Base-by-base conservation (phyloP, 768 basidiomycete species). In the Chalciporus piperatus region DNA sequence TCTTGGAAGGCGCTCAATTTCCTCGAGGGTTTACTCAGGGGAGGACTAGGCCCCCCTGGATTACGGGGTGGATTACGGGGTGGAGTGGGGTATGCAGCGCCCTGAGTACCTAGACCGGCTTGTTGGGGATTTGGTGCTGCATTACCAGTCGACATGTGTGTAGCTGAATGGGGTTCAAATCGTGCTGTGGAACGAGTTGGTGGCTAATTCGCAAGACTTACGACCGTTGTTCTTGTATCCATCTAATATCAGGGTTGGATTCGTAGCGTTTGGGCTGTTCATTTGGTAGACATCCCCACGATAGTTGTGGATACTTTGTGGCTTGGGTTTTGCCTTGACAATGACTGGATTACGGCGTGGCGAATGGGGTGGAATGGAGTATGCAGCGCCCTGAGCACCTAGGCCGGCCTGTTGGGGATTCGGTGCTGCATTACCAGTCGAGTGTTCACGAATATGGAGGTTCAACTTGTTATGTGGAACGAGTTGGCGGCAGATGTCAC, bases 401-500 rank as follows among this genome's bases (percentile, higher is more conserved):
- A 23, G 14, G 16, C 13, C 16, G 41, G 12, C 41, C 25, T 16
- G 14, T n/a, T 16, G 7, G 9, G 20, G 20, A 22, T 8, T 2
- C 10, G 7, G 27, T 7, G 17, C 44, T 22, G 22, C 22, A 20
- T 45, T 39, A 4, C 23, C 23, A 20, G 50, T 25, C 41, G 4
- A 2, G 46, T 54, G 53, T 6, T 54, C 54, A 10, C 30, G 38
- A 39, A 55, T 6, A 52, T 64, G 63, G 12, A 7, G 45, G 9
- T 23, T 40, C 32, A 52, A 60, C n/a, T 65, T 43, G 37, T 52
- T 19, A 9, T 28, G 58, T 33, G 45, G 3, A 38, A 64, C n/a
- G 16, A n/a, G 6, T 16, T 37, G 12, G 23, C 47, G 41, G 37
- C 62, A 66, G 35, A 63, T 48, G 43, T 51, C 43, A 13, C 62